Evolutionary conservation across 1,284 basidiomycete species (phyloP).

Genomic region (Trichosporon sp.): DNA sequence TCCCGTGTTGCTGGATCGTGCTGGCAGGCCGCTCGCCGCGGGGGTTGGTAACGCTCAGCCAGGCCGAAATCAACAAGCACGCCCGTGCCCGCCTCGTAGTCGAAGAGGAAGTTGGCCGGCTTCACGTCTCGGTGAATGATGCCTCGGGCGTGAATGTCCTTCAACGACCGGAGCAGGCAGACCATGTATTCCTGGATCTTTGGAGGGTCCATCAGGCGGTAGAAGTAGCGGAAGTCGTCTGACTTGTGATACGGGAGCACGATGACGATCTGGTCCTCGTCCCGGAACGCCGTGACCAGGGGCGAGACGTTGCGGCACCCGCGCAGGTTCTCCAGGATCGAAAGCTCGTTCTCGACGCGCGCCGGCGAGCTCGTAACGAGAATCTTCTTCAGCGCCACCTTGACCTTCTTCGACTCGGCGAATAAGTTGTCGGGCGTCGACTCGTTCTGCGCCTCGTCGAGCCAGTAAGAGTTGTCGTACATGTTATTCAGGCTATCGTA

Average conservation of each 20-base stretch:
- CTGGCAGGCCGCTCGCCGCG: conserved; percentile 63
- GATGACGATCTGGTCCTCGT: conserved; percentile 89
- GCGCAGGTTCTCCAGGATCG: conserved; percentile 78
- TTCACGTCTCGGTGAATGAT: conserved; percentile 98
- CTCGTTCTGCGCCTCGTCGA: conserved; percentile 60
- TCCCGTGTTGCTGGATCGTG: conserved; percentile 68
- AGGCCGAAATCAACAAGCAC: conserved; percentile 95
- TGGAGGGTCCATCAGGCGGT: conserved; percentile 52
- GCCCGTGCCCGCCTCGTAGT: conserved; percentile 79
- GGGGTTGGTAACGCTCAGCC: conserved; percentile 65
- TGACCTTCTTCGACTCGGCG: conserved; percentile 56
- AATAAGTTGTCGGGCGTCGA: conserved; percentile 17
- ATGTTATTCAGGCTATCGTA: conserved; percentile 74
- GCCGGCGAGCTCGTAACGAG: conserved; percentile 93
- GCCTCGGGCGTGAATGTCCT: conserved; percentile 82
- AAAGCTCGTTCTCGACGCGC: conserved; percentile 89
- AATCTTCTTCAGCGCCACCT: conserved; percentile 95
- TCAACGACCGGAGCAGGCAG: conserved; percentile 85
- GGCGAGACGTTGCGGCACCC: conserved; percentile 84
- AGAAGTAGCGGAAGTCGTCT: conserved; percentile 76
- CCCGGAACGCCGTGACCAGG: conserved; percentile 89
- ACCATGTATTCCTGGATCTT: conserved; percentile 82
- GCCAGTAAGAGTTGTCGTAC: conserved; percentile 83
- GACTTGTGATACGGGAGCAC: conserved; percentile 93
- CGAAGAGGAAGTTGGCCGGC: conserved; percentile 96